Evolutionary conservation across 495 filamentous ascomycete species (phyloP).

Genomic region (Lentithecium fluviatile): DNA sequence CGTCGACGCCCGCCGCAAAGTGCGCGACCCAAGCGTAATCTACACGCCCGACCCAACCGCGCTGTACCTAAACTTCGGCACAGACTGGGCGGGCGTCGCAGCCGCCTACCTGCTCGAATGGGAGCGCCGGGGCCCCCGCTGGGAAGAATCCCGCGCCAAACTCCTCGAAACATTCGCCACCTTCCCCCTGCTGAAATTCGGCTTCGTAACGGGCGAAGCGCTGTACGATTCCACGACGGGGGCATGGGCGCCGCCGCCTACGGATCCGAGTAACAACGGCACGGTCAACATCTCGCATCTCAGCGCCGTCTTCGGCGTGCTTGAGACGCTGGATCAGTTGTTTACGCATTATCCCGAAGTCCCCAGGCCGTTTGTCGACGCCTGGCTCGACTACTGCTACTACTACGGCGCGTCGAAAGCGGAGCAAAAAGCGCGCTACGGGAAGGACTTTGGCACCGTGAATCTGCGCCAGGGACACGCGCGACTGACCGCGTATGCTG

Average conservation of each 20-base stretch:
- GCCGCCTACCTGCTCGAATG: conserved; percentile 51
- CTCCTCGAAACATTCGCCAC: conserved; percentile 45
- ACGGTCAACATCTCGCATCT: conserved; percentile 47
- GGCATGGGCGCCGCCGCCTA: conserved; percentile 44
- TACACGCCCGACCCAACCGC: conserved; percentile 46
- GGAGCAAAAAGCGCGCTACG: conserved; percentile 47
- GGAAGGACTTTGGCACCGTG: too few relatives aligned
- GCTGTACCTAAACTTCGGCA: conserved; percentile 49
- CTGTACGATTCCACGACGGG: conserved; percentile 49
- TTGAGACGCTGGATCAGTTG: conserved; percentile 14
- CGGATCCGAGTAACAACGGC: conserved; percentile 47
- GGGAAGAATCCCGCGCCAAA: conserved; percentile 46
- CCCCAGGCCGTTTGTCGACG: conserved; percentile 43
- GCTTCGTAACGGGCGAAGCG: conserved; percentile 50
- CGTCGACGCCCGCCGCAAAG: conserved; percentile 51
- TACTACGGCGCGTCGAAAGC: conserved; percentile 41
- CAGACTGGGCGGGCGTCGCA: conserved; percentile 52
- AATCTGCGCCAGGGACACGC: too few relatives aligned
- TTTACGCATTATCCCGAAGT: conserved; percentile 40
- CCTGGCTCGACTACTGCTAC: conserved; percentile 51
- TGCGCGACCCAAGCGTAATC: conserved; percentile 44
- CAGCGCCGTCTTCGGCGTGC: conserved; percentile 49
- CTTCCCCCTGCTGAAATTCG: conserved; percentile 47
- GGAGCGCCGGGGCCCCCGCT: conserved; percentile 48
- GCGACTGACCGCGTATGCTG: too few relatives aligned